Evolutionary conservation across 768 basidiomycete genomes (phyloP), one percentile per base, ranked within the genome.

Genomic region (Termitomyces titanicus): DNA sequence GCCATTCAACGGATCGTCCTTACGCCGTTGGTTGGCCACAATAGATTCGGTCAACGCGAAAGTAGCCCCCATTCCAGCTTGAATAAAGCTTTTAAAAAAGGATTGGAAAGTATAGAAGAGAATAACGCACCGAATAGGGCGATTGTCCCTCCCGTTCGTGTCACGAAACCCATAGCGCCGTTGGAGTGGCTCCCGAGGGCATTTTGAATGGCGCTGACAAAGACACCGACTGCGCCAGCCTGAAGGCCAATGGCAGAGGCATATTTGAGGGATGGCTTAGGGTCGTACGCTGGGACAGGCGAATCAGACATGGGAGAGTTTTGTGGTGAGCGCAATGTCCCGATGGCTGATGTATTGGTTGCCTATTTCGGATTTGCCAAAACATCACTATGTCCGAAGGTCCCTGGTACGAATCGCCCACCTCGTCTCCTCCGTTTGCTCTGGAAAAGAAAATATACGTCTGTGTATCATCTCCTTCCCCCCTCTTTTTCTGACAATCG

Each of bases 51-150:
- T 89, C 61, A 88, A 80, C 10, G 91, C 89, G 66, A 90, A 98
- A 5, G 89, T 80, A 57, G 85, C 86, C 25, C 91, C 94, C 85
- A 96, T 91, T 20, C 89, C 92, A 64, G 91, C 94, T 97, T 43
- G 46, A 55, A 52, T 34, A 24, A 53, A n/a, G 54, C 47, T 29
- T 45, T 50, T 42, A 53, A 18, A 53, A 18, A 42, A 29, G 29
- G 33, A 34, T 29, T 31, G 38, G 8, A 35, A 29, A 9, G 37
- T 35, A 18, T 38, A 54, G 31, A 47, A 18, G 8, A 54, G 17
- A 46, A n/a, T 11, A 20, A 75, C 86, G 63, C 51, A 97, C 95
- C 89, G 65, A 97, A 96, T 69, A 93, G 84, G 11, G 90, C 94
- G 68, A 96, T 92, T 3, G 94, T 92, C 33, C 89, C 84, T 55